Evolutionary conservation across 176 grass and related monocot species (phyloP).

Genomic region (Oryza nivara): DNA sequence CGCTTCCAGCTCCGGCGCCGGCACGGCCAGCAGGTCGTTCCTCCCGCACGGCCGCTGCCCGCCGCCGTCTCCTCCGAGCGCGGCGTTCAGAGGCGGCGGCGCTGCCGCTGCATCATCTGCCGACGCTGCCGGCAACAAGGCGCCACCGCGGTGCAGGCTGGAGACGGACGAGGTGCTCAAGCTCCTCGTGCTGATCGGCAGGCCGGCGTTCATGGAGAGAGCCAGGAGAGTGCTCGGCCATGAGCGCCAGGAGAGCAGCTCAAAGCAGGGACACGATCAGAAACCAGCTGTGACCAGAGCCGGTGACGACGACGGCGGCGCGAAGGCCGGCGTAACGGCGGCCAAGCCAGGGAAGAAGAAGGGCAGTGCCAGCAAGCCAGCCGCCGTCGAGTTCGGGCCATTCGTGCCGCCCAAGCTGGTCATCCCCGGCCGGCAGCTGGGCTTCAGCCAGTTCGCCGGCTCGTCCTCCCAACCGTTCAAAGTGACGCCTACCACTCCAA

Average conservation of each 20-base stretch:
- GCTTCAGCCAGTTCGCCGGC: conserved; percentile 47
- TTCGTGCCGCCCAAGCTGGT: conserved; percentile 51
- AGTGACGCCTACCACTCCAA: conserved; percentile 14
- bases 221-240: conserved; percentile 33
- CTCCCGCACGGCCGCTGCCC: not conserved
- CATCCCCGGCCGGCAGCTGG: conserved; percentile 35
- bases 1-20: not conserved
- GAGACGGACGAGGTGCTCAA: conserved; percentile 63
- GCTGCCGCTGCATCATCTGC: no score
- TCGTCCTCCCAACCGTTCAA: conserved; percentile 44
- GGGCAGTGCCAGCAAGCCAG: not conserved
- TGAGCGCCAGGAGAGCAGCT: not conserved
- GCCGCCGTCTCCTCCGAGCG: not conserved
- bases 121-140: not conserved
- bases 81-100: not conserved
- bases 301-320: no score
- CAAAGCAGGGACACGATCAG: not conserved
- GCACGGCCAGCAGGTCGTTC: not conserved
- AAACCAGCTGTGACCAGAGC: not conserved
- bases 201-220: conserved; percentile 43
- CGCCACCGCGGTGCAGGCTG: conserved; percentile 34
- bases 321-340: not conserved
- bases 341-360: not conserved
- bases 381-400: conserved; percentile 2
- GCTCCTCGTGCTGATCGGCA: conserved; percentile 41